Percentiles rank a stretch among this genome's conserved stretches.
phyloP scores from a whole-genome alignment of 2,329 filamentous ascomycete species.

The Fusarium sp. region DNA sequence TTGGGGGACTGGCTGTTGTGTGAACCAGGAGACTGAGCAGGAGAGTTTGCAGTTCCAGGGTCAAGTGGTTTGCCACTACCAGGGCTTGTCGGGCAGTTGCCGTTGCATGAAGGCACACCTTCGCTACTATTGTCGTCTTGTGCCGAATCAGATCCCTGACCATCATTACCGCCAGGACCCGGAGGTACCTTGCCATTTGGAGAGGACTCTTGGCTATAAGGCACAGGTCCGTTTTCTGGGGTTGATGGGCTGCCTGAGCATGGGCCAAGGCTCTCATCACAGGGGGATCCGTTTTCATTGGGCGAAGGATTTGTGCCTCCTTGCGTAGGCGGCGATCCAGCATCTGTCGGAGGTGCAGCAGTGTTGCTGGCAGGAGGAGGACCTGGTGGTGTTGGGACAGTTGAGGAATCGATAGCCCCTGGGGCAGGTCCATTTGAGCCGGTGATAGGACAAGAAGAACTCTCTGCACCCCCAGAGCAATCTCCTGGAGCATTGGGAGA shows the following conservation, averaged over 20 bases:
- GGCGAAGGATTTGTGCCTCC: neutral
- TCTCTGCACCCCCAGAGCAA: neutral
- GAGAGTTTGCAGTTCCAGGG: neutral
- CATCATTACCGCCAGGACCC: neutral
- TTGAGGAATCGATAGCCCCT: neutral
- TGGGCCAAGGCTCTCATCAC: neutral
- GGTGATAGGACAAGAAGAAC: neutral
- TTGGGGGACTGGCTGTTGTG: neutral
- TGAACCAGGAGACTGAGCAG: neutral
- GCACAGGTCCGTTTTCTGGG: neutral
- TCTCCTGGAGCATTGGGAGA: neutral
- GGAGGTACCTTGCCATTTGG: neutral
- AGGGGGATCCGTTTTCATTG: neutral
- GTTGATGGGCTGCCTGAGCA: constrained; percentile 1
- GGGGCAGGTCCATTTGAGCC: neutral
- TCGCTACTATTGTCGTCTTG: neutral
- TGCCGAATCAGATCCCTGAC: neutral
- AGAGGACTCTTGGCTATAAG: neutral
- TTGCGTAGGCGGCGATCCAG: neutral
- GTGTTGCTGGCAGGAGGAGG: neutral
- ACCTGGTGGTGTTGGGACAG: neutral
- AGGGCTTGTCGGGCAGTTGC: constrained; percentile 10
- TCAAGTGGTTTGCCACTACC: neutral
- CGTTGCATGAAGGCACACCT: neutral
- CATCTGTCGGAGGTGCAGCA: neutral